Conservation (phyloP, 208 protist species). For the Leishmania guyanensis region DNA sequence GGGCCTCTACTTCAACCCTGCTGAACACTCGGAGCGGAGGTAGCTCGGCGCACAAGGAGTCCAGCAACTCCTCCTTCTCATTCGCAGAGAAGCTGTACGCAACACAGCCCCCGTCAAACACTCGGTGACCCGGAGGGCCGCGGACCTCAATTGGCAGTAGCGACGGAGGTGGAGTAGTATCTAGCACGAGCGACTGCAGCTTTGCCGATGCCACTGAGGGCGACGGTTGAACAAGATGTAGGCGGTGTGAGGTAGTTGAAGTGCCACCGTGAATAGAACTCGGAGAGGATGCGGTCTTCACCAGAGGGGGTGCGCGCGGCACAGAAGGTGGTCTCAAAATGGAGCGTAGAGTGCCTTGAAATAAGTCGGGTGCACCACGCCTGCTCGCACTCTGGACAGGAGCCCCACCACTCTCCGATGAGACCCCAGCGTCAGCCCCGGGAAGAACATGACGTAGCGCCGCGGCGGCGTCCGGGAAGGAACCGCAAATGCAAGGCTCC, state of each 20-base stretch:
- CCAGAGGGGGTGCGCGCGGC: neutral
- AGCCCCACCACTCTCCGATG: neutral
- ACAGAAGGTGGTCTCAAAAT: slow-evolving; percentile 20
- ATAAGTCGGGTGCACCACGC: neutral
- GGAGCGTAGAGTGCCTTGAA: slow-evolving; percentile 10
- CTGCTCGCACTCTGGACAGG: neutral
- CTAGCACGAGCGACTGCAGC: slow-evolving; percentile 4
- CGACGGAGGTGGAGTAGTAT: slow-evolving; percentile 7
- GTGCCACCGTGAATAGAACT: neutral
- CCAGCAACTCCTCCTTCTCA: slow-evolving; percentile 16
- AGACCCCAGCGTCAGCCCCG: neutral
- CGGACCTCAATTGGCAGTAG: slow-evolving; percentile 16
- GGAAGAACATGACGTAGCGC: slow-evolving; percentile 4
- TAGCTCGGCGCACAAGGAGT: slow-evolving; percentile 1
- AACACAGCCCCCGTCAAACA: slow-evolving; percentile 17
- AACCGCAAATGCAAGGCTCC: slow-evolving; percentile 38
- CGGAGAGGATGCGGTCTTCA: neutral
- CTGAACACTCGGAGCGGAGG: slow-evolving; percentile 27
- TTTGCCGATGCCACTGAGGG: neutral
- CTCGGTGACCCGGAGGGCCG: slow-evolving; percentile 20
- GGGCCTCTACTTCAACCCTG: slow-evolving; percentile 14
- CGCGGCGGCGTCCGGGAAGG: slow-evolving; percentile 35
- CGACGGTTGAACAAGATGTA: slow-evolving; percentile 5
- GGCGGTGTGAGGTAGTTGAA: slow-evolving; percentile 8
- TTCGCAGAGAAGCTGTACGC: slow-evolving; percentile 22